Evolutionary conservation across 176 grass and related monocot genomes (phyloP).

Genomic region (Thalia dealbata): DNA sequence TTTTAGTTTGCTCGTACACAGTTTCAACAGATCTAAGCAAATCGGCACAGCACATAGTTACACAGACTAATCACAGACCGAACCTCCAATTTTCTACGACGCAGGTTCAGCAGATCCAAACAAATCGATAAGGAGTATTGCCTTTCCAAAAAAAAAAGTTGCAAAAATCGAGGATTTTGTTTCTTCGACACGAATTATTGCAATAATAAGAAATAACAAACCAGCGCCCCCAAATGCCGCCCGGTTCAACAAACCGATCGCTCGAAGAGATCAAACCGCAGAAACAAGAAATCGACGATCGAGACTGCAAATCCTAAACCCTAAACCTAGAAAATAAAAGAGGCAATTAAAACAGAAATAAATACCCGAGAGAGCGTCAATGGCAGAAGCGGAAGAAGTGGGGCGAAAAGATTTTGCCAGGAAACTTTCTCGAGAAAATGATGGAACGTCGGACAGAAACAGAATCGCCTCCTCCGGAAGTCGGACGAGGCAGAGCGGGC

Average conservation of each 20-base stretch:
- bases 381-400: not conserved
- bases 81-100: too few relatives aligned
- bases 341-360: not conserved
- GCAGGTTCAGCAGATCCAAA: too few relatives aligned
- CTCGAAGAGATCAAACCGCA: too few relatives aligned
- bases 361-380: not conserved
- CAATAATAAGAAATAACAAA: not conserved
- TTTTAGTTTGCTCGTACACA: too few relatives aligned
- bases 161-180: not conserved
- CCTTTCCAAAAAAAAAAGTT: too few relatives aligned
- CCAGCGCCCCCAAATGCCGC: too few relatives aligned
- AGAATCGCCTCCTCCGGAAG: not conserved
- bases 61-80: too few relatives aligned
- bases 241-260: not conserved
- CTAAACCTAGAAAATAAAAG: not conserved
- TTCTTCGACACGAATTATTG: not conserved
- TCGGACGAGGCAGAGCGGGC: not conserved
- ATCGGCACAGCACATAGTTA: too few relatives aligned
- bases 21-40: too few relatives aligned
- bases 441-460: not conserved
- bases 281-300: not conserved
- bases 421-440: not conserved
- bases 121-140: too few relatives aligned
- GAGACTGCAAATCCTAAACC: too few relatives aligned
- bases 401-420: not conserved